Evolutionary conservation across 371 early-diverging fungal species (phyloP).

Genomic region (Coelomomyces lativittatus): DNA sequence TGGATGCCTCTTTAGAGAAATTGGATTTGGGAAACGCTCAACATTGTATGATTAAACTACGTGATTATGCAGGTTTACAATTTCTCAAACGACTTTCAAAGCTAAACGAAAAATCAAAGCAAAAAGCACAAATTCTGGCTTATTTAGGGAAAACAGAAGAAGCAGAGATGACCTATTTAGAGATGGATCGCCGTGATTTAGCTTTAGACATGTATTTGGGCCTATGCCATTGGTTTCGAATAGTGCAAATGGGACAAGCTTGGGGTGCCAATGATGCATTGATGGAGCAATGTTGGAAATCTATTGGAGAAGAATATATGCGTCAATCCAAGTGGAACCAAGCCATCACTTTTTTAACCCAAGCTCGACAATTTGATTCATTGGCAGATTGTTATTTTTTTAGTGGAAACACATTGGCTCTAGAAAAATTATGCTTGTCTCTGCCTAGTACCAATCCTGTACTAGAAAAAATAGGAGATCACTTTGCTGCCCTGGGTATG

Average conservation of each 20-base stretch:
- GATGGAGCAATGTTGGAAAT: conserved; percentile 25
- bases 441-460: conserved; percentile 12
- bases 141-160: conserved; percentile 14
- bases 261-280: conserved; percentile 20
- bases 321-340: conserved; percentile 23
- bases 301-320: conserved; percentile 25
- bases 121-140: conserved; percentile 20
- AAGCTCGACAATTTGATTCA: conserved; percentile 15
- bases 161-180: conserved; percentile 23
- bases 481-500: conserved; percentile 20
- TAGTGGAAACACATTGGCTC: conserved; percentile 18
- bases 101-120: conserved; percentile 15
- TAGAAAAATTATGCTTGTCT: conserved; percentile 12
- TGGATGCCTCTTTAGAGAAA: conserved; percentile 18
- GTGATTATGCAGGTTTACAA: conserved; percentile 20
- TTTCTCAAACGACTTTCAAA: conserved; percentile 21
- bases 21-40: conserved; percentile 17
- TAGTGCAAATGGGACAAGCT: conserved; percentile 24
- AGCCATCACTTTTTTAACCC: conserved; percentile 24
- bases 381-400: conserved; percentile 21
- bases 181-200: conserved; percentile 29
- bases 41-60: conserved; percentile 14
- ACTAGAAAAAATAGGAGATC: conserved; percentile 18
- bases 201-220: conserved; percentile 24
- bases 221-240: conserved; percentile 32